These are phyloP conservation scores for Teunomyces atbi DNA, from an alignment of 805 yeast genomes.

Conservation along the genomic window DNA sequence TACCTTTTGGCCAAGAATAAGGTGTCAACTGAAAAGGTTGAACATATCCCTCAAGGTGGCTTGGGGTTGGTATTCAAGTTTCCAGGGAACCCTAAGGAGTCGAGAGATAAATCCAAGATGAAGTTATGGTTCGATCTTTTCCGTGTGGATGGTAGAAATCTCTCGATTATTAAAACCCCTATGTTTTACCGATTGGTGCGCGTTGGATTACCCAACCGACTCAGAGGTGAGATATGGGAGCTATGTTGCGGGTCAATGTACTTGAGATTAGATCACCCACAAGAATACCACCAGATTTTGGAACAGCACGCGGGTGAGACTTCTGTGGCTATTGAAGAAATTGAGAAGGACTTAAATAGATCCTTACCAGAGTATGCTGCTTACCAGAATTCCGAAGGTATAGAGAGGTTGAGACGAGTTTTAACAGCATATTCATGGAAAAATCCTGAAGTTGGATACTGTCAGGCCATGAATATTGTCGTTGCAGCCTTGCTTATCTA, in stretches of 20 bases:
- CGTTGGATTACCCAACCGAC: slow-evolving; percentile 90
- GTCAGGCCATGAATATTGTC: slow-evolving; percentile 98
- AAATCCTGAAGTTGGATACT: slow-evolving; percentile 94
- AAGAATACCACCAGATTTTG: slow-evolving; percentile 58
- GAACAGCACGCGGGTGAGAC: slow-evolving; percentile 58
- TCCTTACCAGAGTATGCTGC: slow-evolving; percentile 96
- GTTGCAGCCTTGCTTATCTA: slow-evolving; percentile 74
- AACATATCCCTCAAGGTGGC: slow-evolving; percentile 73
- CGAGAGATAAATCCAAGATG: slow-evolving; percentile 80
- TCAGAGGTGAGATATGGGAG: slow-evolving; percentile 98
- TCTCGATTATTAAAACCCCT: slow-evolving; percentile 70
- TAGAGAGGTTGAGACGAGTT: slow-evolving; percentile 78
- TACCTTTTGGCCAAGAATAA: slow-evolving; percentile 66
- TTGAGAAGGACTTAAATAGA: slow-evolving; percentile 91
- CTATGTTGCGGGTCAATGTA: slow-evolving; percentile 83
- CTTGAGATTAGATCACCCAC: slow-evolving; percentile 59
- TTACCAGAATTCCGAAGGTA: slow-evolving; percentile 84
- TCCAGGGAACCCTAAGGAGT: slow-evolving; percentile 82
- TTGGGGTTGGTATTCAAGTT: slow-evolving; percentile 79
- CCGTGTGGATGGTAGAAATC: slow-evolving; percentile 77
- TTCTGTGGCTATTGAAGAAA: slow-evolving; percentile 90
- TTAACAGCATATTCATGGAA: slow-evolving; percentile 95
- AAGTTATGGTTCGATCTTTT: slow-evolving; percentile 93
- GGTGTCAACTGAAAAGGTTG: slow-evolving; percentile 39
- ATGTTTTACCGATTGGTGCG: slow-evolving; percentile 80